phyloP scores from a whole-genome alignment of 148 eudicot genomes.

The Hydrangea macrophylla region DNA sequence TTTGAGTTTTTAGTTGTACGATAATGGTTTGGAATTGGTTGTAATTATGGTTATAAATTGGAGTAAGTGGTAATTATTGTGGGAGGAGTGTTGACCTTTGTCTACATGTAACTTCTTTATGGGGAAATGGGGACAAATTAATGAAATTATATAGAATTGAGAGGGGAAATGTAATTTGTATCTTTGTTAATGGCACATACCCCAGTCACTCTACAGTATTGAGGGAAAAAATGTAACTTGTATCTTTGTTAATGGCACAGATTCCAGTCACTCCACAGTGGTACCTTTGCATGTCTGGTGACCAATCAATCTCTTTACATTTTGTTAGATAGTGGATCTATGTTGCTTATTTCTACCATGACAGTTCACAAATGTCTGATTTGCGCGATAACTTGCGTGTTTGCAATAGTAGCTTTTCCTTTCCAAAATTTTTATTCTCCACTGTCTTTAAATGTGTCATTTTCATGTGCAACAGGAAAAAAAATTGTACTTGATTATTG shows the following conservation, averaged over 20 bases:
- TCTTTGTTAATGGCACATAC: not conserved
- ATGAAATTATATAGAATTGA: too few relatives aligned
- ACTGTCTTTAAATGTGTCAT: not conserved
- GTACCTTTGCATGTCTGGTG: not conserved
- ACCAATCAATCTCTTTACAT: not conserved
- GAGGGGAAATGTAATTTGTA: not conserved
- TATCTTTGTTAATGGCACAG: not conserved
- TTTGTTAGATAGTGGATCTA: not conserved
- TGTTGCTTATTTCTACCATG: not conserved
- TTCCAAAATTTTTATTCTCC: not conserved
- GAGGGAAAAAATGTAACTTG: not conserved
- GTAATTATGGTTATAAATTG: not conserved
- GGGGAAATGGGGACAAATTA: too few relatives aligned
- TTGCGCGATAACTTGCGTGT: not conserved
- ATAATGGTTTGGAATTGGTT: too few relatives aligned
- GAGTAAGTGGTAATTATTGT: not conserved
- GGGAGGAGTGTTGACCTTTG: not conserved
- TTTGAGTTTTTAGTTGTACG: too few relatives aligned
- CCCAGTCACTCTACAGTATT: too few relatives aligned
- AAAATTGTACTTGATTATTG: too few relatives aligned
- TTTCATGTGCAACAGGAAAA: not conserved
- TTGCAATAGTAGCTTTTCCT: not conserved
- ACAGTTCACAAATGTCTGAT: not conserved
- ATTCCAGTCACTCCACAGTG: too few relatives aligned
- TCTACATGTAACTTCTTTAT: not conserved